These are phyloP conservation scores for Leishmania aethiopica DNA, from an alignment of 208 protist genomes.

Conservation along the genomic window DNA sequence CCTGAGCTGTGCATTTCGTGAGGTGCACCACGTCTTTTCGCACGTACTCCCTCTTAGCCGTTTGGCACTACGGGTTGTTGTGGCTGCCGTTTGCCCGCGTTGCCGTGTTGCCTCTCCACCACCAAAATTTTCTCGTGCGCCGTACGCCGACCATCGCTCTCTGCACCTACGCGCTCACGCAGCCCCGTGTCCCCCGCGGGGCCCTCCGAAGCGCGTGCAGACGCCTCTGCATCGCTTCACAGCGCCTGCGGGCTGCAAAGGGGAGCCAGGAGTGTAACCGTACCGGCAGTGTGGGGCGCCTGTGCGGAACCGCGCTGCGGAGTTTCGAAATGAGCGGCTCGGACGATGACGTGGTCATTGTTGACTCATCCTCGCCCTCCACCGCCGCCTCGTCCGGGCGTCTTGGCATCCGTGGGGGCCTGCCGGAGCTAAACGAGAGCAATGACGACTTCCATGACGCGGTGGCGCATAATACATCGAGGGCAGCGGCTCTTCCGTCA, in stretches of 20 bases:
- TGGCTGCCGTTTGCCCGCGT: background rate
- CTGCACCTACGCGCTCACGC: background rate
- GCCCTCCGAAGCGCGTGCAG: background rate
- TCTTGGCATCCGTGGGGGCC: background rate
- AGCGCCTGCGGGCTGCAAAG: background rate
- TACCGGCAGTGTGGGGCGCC: background rate
- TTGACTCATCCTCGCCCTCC: constrained; percentile 28
- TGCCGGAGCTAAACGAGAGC: background rate
- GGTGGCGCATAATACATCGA: background rate
- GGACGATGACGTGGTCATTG: constrained; percentile 29
- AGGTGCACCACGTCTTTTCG: background rate
- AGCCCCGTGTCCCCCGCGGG: background rate
- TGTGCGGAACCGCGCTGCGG: background rate
- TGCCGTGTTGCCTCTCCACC: background rate
- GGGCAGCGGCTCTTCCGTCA: background rate
- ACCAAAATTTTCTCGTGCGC: background rate
- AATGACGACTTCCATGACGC: background rate
- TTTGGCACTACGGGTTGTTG: background rate
- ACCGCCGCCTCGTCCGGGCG: background rate
- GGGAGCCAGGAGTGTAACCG: background rate
- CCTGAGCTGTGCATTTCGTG: background rate
- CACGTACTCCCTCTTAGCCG: background rate
- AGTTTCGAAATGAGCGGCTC: constrained; percentile 6
- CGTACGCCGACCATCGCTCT: background rate
- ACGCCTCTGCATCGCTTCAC: background rate